Conservation (phyloP, 2,329 filamentous ascomycete genomes). For the Paecilomyces fulvus region DNA sequence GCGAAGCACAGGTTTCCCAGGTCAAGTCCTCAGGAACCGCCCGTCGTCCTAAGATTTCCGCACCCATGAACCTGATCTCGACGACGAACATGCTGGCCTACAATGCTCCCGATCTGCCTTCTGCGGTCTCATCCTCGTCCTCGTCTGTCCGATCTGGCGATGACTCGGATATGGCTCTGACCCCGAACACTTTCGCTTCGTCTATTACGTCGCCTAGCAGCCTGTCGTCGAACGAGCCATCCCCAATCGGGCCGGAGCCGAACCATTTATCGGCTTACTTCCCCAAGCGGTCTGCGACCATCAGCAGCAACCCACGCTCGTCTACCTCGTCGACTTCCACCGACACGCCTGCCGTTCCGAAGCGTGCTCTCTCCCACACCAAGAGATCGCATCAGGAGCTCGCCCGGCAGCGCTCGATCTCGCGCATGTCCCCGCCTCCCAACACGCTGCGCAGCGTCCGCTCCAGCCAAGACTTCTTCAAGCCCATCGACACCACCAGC, state of each 20-base stretch:
- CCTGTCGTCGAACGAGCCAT: constrained; percentile 32
- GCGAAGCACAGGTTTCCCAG: constrained; percentile 27
- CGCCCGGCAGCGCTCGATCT: constrained; percentile 58
- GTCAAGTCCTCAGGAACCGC: constrained; percentile 38
- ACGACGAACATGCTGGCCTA: constrained; percentile 96
- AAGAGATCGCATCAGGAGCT: constrained; percentile 76
- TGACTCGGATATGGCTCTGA: constrained; percentile 54
- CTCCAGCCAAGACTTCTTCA: constrained; percentile 29
- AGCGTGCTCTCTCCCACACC: constrained; percentile 75
- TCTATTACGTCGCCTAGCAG: constrained; percentile 41
- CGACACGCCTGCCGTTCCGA: constrained; percentile 61
- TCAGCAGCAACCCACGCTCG: constrained; percentile 47
- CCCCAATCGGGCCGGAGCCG: constrained; percentile 43
- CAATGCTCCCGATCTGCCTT: constrained; percentile 75
- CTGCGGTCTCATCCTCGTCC: constrained; percentile 28
- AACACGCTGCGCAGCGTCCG: constrained; percentile 25
- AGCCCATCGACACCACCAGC: constrained; percentile 26
- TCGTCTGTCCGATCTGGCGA: constrained; percentile 54
- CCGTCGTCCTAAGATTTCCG: constrained; percentile 59
- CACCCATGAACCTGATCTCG: constrained; percentile 76
- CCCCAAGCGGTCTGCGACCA: constrained; percentile 62
- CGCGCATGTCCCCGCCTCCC: constrained; percentile 40
- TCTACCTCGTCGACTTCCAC: constrained; percentile 38
- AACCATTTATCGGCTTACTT: constrained; percentile 53
- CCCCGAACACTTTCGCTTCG: constrained; percentile 43